Evolutionary conservation across 306 rosid species (phyloP).

Genomic region (Mucuna pruriens): DNA sequence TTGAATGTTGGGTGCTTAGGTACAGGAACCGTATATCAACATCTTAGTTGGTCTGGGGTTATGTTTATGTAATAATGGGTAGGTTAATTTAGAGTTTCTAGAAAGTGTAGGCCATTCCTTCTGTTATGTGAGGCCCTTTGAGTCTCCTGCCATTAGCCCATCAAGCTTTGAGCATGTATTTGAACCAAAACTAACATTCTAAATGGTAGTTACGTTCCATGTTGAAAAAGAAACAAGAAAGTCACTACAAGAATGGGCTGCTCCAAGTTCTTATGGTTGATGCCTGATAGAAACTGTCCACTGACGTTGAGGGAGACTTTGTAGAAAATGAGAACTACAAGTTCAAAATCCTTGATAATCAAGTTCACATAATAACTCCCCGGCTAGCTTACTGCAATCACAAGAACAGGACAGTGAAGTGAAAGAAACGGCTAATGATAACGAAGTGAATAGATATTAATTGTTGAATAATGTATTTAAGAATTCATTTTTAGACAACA

Average conservation of each 20-base stretch:
- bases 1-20: background rate
- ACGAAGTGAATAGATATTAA: background rate
- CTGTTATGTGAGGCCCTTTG: conserved; percentile 63
- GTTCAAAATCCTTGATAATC: background rate
- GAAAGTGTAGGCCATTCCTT: conserved; percentile 70
- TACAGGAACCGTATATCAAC: no score
- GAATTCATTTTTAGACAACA: background rate
- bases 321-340: background rate
- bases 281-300: conserved; percentile 9
- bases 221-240: background rate
- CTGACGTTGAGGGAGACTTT: background rate
- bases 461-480: background rate
- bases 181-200: background rate
- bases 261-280: background rate
- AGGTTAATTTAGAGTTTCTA: conserved; percentile 61
- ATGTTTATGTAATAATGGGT: conserved; percentile 49
- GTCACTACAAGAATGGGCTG: background rate
- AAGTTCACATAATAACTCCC: background rate
- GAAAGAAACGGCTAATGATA: background rate
- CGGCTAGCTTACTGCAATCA: background rate
- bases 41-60: conserved; percentile 4
- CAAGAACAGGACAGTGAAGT: background rate
- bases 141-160: conserved; percentile 61
- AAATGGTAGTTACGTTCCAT: background rate
- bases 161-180: conserved; percentile 43